Percentiles rank a stretch among this genome's conserved stretches.
Conservation (phyloP, 139 green algal species). For the Trebouxia sp. region DNA sequence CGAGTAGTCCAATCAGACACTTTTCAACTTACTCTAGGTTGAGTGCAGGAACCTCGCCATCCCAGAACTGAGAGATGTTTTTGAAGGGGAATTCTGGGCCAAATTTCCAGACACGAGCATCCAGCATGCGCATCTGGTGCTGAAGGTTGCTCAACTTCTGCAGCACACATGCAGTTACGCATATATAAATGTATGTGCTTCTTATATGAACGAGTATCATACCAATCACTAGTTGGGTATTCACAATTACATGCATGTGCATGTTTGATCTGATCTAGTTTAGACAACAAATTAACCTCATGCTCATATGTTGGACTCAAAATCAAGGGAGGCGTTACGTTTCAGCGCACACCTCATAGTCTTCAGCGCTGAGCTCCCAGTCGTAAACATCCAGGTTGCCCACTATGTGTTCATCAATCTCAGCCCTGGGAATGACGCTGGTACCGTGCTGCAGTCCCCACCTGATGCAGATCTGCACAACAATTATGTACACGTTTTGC, state of each 20-base stretch:
- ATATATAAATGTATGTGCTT: no score
- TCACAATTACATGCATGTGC: no score
- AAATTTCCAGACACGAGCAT: conserved; percentile 62
- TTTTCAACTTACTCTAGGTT: conserved; percentile 6
- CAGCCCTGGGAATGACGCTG: conserved; percentile 87
- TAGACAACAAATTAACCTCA: no score
- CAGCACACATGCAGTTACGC: not conserved
- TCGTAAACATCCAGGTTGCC: conserved; percentile 82
- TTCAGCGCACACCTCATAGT: conserved; percentile 44
- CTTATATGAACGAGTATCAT: no score
- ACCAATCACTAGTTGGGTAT: no score
- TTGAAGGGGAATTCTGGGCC: conserved; percentile 71
- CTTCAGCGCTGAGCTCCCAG: conserved; percentile 62
- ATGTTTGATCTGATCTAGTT: no score
- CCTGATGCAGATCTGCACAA: conserved; percentile 85
- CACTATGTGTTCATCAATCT: conserved; percentile 70
- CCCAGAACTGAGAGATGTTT: conserved; percentile 82
- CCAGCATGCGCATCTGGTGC: conserved; percentile 70
- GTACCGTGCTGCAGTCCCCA: conserved; percentile 92
- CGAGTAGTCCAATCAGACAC: no score
- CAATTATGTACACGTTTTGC: no score
- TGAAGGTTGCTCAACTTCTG: conserved; percentile 52
- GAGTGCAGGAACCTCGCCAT: conserved; percentile 52
- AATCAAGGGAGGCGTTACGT: no score
- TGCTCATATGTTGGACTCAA: no score